These are phyloP conservation scores for Podaxis carcinomalis DNA, from an alignment of 768 basidiomycete species.

Conservation along the genomic window DNA sequence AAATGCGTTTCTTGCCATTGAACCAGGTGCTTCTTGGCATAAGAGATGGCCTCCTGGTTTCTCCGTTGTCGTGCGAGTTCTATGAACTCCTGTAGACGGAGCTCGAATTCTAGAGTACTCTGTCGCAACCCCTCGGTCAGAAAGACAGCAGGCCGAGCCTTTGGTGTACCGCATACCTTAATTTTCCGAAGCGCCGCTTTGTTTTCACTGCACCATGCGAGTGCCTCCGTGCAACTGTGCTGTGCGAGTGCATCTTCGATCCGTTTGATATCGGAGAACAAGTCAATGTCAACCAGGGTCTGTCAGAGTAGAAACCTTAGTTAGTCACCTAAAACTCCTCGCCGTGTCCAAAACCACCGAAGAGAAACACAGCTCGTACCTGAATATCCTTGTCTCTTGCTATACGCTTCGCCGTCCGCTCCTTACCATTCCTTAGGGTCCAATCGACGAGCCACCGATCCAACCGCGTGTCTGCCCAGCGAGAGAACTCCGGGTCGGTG, in stretches of 20 bases:
- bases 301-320: slow-evolving; percentile 23
- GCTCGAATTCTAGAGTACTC: slow-evolving; percentile 95
- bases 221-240: slow-evolving; percentile 83
- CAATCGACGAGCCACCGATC: slow-evolving; percentile 94
- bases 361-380: slow-evolving; percentile 36
- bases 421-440: slow-evolving; percentile 76
- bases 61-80: slow-evolving; percentile 75
- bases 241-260: slow-evolving; percentile 77
- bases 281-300: slow-evolving; percentile 86
- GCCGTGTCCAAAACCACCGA: slow-evolving; percentile 5
- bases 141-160: background rate
- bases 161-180: slow-evolving; percentile 46
- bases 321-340: background rate
- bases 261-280: slow-evolving; percentile 84
- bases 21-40: slow-evolving; percentile 76
- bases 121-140: slow-evolving; percentile 25
- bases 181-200: slow-evolving; percentile 87
- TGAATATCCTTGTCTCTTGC: slow-evolving; percentile 78
- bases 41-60: slow-evolving; percentile 73
- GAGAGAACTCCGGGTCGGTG: slow-evolving; percentile 53
- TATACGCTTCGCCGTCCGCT: slow-evolving; percentile 70
- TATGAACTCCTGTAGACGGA: slow-evolving; percentile 94
- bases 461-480: slow-evolving; percentile 78
- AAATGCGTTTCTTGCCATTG: slow-evolving; percentile 82
- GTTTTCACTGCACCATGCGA: slow-evolving; percentile 97